These are phyloP conservation scores for Marchantia polymorpha DNA, from an alignment of 225 moss, liverwort and hornwort genomes.

Conservation along the genomic window DNA sequence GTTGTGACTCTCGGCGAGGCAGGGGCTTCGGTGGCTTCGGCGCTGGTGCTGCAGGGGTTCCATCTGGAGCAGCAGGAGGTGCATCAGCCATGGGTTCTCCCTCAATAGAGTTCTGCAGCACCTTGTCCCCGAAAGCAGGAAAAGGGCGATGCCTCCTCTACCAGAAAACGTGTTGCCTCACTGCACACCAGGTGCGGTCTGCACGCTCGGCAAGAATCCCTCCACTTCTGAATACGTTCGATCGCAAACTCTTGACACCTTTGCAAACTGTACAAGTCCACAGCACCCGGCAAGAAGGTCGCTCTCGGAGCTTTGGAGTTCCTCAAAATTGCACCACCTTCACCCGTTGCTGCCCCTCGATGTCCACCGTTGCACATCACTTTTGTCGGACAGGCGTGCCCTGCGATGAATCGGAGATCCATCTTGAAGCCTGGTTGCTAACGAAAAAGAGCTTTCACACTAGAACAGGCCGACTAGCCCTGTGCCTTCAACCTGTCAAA, in stretches of 20 bases:
- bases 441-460: too few relatives aligned
- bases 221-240: not conserved
- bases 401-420: too few relatives aligned
- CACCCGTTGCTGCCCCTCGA: too few relatives aligned
- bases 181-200: not conserved
- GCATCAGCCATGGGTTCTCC: not conserved
- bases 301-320: not conserved
- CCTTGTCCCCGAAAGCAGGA: not conserved
- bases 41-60: not conserved
- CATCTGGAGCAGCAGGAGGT: not conserved
- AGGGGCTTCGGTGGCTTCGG: constrained; percentile 16
- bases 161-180: not conserved
- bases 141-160: not conserved
- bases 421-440: too few relatives aligned
- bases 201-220: not conserved
- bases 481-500: too few relatives aligned
- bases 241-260: not conserved
- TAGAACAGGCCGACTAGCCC: too few relatives aligned
- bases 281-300: not conserved
- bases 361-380: too few relatives aligned
- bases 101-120: not conserved
- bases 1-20: constrained; percentile 13
- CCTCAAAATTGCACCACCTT: too few relatives aligned
- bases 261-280: too few relatives aligned
- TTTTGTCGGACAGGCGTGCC: too few relatives aligned